phyloP scores from a whole-genome alignment of 768 basidiomycete species.

The Suillus weaverae region DNA sequence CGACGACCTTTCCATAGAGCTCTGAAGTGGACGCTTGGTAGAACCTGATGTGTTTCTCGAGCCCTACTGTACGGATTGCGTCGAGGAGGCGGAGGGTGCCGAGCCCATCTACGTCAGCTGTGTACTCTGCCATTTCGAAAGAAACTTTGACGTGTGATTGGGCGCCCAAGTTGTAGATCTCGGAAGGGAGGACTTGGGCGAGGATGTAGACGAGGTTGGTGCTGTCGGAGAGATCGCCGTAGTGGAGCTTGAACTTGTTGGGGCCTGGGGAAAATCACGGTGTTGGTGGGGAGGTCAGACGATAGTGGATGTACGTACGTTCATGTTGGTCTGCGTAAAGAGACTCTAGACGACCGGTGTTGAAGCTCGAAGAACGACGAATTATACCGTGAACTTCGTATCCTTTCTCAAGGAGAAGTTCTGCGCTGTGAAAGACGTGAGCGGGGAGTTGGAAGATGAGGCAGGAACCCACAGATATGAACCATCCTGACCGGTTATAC shows the following conservation, averaged over 20 bases:
- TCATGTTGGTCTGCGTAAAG: conserved; percentile 93
- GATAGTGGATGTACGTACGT: conserved; percentile 49
- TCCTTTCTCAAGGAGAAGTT: conserved; percentile 81
- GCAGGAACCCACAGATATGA: conserved; percentile 75
- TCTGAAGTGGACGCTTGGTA: conserved; percentile 98
- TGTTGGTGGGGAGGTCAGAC: conserved; percentile 4
- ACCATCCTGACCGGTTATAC: conserved; percentile 95
- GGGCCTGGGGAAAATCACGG: conserved; percentile 46
- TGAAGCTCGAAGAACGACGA: conserved; percentile 96
- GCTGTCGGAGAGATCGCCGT: conserved; percentile 92
- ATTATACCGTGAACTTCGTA: conserved; percentile 96
- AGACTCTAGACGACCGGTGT: conserved; percentile 92
- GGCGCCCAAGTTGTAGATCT: conserved; percentile 97
- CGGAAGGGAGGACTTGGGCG: conserved; percentile 92
- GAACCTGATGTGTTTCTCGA: conserved; percentile 91
- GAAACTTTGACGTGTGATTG: conserved; percentile 99
- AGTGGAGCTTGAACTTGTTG: conserved; percentile 80
- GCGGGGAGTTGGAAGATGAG: background rate
- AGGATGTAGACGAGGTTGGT: conserved; percentile 97
- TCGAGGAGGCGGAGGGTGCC: conserved; percentile 95
- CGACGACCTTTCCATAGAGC: conserved; percentile 94
- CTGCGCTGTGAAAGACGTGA: conserved; percentile 51
- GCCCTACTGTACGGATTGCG: conserved; percentile 92
- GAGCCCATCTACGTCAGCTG: conserved; percentile 93
- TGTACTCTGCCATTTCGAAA: conserved; percentile 99